Evolutionary conservation across 805 yeast genomes (phyloP).

Genomic region (Candida sakaeoensis): DNA sequence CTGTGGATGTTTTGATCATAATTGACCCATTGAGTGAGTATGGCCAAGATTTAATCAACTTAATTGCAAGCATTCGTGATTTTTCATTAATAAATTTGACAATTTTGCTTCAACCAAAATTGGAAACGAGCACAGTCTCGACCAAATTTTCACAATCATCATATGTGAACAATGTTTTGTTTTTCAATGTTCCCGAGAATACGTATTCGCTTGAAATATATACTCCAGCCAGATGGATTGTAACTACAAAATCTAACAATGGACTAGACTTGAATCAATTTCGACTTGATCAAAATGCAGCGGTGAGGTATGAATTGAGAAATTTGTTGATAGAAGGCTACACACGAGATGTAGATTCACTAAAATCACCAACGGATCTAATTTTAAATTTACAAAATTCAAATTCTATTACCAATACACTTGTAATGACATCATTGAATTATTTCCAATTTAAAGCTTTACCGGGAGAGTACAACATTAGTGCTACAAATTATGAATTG

Average conservation of each 20-base stretch:
- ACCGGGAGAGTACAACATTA: slow-evolving; percentile 69
- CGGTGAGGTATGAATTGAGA: slow-evolving; percentile 49
- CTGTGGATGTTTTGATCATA: slow-evolving; percentile 55
- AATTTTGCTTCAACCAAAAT: slow-evolving; percentile 57
- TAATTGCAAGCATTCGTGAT: slow-evolving; percentile 37
- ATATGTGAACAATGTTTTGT: slow-evolving; percentile 25
- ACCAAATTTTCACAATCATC: slow-evolving; percentile 57
- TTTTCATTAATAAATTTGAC: slow-evolving; percentile 50
- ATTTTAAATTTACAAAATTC: slow-evolving; percentile 35
- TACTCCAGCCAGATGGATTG: slow-evolving; percentile 67
- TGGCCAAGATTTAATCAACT: slow-evolving; percentile 59
- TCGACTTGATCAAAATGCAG: slow-evolving; percentile 18
- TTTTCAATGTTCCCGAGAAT: slow-evolving; percentile 46
- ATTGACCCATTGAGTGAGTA: slow-evolving; percentile 71
- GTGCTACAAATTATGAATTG: slow-evolving; percentile 23
- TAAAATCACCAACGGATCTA: slow-evolving; percentile 48
- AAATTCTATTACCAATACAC: slow-evolving; percentile 46
- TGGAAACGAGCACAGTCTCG: slow-evolving; percentile 38
- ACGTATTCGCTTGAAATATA: slow-evolving; percentile 54
- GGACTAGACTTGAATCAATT: slow-evolving; percentile 61
- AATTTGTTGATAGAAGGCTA: slow-evolving; percentile 68
- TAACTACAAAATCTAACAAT: slow-evolving; percentile 41
- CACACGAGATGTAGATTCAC: slow-evolving; percentile 43
- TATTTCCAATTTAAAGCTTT: slow-evolving; percentile 73
- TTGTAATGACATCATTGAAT: slow-evolving; percentile 76